Evolutionary conservation across 352 stramenopile genomes (phyloP).

Genomic region (Phytophthora lateralis): DNA sequence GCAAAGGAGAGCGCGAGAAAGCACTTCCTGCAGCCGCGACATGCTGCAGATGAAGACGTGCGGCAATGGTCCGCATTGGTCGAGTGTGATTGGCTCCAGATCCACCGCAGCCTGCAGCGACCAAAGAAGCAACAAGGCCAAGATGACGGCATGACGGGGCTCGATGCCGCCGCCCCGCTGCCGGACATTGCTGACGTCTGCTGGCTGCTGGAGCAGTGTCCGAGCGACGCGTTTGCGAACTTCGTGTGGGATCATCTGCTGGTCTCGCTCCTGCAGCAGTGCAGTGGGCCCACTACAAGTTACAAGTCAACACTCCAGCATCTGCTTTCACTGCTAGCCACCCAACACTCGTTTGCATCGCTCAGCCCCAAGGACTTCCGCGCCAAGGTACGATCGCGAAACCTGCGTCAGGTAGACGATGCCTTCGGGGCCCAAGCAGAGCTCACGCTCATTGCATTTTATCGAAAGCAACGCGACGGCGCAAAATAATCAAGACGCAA

Average conservation of each 20-base stretch:
- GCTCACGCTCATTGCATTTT: conserved; percentile 48
- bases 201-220: conserved; percentile 45
- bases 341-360: conserved; percentile 31
- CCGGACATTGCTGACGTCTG: conserved; percentile 33
- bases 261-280: conserved; percentile 33
- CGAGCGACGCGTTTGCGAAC: conserved; percentile 42
- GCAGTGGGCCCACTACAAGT: neutral
- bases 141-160: conserved; percentile 7
- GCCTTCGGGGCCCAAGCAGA: conserved; percentile 45
- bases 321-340: conserved; percentile 37
- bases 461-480: conserved; percentile 43
- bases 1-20: conserved; percentile 25
- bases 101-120: conserved; percentile 29
- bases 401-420: conserved; percentile 46
- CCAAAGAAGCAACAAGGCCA: neutral
- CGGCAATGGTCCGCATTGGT: conserved; percentile 38
- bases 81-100: conserved; percentile 50
- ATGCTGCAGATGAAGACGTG: conserved; percentile 29
- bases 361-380: conserved; percentile 67
- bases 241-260: conserved; percentile 70
- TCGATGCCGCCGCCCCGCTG: neutral
- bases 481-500: neutral
- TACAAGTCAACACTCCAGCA: conserved; percentile 5
- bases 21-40: conserved; percentile 35
- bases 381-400: conserved; percentile 49